Conservation (phyloP, 306 rosid genomes). For the Dicorynia guianensis region DNA sequence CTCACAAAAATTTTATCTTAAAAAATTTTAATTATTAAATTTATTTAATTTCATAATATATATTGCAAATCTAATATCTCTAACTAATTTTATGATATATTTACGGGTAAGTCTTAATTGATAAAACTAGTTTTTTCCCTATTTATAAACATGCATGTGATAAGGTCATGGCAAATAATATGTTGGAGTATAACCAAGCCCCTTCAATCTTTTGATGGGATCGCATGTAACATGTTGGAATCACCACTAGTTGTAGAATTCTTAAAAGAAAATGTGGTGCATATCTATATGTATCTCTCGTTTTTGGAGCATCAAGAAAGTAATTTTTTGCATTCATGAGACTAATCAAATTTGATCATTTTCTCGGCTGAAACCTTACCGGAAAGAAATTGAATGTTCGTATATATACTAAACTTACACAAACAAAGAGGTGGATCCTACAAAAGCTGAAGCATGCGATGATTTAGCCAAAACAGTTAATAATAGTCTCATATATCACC, state of each 20-base stretch:
- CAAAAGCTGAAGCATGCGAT: not conserved
- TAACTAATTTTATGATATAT: too few species aligned
- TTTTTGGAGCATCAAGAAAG: not conserved
- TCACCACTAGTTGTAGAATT: too few species aligned
- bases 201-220: not conserved
- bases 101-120: too few species aligned
- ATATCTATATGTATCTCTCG: not conserved
- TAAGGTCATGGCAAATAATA: too few species aligned
- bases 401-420: not conserved
- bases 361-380: not conserved
- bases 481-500: not conserved
- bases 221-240: not conserved
- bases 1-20: too few species aligned
- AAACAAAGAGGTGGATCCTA: too few species aligned
- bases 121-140: too few species aligned
- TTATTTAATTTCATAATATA: too few species aligned
- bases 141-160: too few species aligned
- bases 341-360: conserved; percentile 1
- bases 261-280: not conserved
- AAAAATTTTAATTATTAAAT: too few species aligned
- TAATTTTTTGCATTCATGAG: not conserved
- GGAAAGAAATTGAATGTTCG: not conserved
- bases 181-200: too few species aligned
- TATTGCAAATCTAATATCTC: too few species aligned
- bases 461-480: not conserved